Base-by-base conservation (phyloP, 176 grass and related monocot species). In the Pontederia crassipes region DNA sequence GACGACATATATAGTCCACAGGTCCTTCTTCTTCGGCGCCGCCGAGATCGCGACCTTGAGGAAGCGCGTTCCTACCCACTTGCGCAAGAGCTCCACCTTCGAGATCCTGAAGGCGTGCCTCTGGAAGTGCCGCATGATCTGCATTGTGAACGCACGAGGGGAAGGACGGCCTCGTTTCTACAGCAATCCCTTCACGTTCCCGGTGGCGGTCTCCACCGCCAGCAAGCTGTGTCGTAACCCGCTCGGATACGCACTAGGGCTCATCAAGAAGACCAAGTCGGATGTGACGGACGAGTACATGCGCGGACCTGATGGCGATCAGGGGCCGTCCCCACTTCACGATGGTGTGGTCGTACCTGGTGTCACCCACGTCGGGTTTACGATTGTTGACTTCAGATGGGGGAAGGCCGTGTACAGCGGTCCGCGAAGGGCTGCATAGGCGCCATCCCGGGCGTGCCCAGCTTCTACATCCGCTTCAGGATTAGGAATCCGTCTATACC, bases 51-150 rank as follows among this genome's bases (percentile, higher is more conserved):
- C 78, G 0, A 50, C 81, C 32, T 8, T 87, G 17, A 63, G 83
- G 9, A 64, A 71, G 0, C 81, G 84, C 75, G 57, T 79, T 4
- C 72, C 75, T 12, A 73, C 47, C 54, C 17, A 7, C 8, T 70
- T 88, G 45, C 67, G 66, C 0, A 11, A 55, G 7, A 78, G 77
- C 60, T 80, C 78, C 80, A 90, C 81, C 28, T 96, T 96, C 77
- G 92, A 96, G 61, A 54, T 96, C 54, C 75, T 96, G 48, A 85
- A 81, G 0, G 92, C 86, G 0, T 84, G 82, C 51, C 75, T 90
- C 2, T 90, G 92, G 87, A 75, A 66, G 70, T 88, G 86, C 78
- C 78, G 86, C 10, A 80, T 96, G 10, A 80, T 90, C 62, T 87
- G 78, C 75, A 68, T 85, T 46, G 91, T 85, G 1, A 87, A 74